Percentiles rank a stretch among this genome's conserved stretches.
Conservation (phyloP, 352 stramenopile species). For the Phytophthora hibernalis region DNA sequence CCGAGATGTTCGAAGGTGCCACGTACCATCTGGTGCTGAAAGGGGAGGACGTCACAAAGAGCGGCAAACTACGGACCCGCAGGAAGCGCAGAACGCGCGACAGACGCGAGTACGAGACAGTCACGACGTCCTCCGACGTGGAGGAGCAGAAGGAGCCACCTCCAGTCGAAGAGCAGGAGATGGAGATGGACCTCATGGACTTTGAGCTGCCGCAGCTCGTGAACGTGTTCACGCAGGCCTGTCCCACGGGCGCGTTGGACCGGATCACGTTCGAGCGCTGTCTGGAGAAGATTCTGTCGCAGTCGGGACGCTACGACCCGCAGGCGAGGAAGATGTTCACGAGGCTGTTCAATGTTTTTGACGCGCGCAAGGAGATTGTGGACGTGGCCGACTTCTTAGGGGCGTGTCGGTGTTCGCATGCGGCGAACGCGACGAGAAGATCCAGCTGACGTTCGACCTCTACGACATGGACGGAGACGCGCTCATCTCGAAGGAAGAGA, state of each 20-base stretch:
- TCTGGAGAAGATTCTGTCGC: conserved; percentile 85
- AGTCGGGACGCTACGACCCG: conserved; percentile 79
- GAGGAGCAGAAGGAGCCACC: conserved; percentile 26
- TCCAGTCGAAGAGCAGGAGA: conserved; percentile 33
- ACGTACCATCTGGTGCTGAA: conserved; percentile 55
- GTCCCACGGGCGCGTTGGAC: conserved; percentile 76
- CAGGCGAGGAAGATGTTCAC: conserved; percentile 79
- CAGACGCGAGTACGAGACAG: conserved; percentile 16
- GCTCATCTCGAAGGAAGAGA: conserved; percentile 85
- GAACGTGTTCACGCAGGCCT: conserved; percentile 84
- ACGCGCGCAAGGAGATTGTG: conserved; percentile 61
- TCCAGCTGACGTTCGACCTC: conserved; percentile 85
- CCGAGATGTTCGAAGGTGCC: conserved; percentile 58
- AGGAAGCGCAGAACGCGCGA: conserved; percentile 31
- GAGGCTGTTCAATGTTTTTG: conserved; percentile 84
- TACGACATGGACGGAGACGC: conserved; percentile 88
- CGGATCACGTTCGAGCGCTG: conserved; percentile 70
- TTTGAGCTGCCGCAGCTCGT: conserved; percentile 87
- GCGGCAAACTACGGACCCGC: conserved; percentile 17
- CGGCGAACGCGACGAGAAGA: conserved; percentile 87
- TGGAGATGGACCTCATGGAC: conserved; percentile 79
- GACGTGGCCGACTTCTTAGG: conserved; percentile 86
- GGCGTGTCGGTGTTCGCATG: conserved; percentile 85
- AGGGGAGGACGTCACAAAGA: conserved; percentile 17
- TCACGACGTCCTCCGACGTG: conserved; percentile 33